These are phyloP conservation scores for Podaxis sp. DNA, from an alignment of 768 basidiomycete genomes.

Conservation along the genomic window DNA sequence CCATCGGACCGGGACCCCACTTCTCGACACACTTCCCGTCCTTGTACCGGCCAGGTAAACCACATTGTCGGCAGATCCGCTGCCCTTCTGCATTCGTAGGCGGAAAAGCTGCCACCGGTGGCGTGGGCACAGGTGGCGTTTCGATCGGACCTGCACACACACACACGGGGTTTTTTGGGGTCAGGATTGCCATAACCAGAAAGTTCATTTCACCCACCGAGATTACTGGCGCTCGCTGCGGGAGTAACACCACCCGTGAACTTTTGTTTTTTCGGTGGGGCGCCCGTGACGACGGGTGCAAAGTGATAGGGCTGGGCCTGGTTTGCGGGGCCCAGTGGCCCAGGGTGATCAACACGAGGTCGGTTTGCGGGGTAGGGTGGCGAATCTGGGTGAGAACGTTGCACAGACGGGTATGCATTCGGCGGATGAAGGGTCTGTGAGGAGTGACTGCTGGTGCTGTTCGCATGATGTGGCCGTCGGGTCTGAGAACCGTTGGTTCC, in stretches of 20 bases:
- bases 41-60: slow-evolving; percentile 70
- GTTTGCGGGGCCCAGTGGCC: slow-evolving; percentile 20
- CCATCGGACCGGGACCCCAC: slow-evolving; percentile 82
- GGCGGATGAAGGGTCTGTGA: neutral
- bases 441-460: neutral
- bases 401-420: slow-evolving; percentile 3
- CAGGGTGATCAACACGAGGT: slow-evolving; percentile 12
- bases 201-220: neutral
- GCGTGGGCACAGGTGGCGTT: slow-evolving; percentile 18
- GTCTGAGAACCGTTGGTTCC: slow-evolving; percentile 1
- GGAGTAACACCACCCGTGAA: slow-evolving; percentile 23
- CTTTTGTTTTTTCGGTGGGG: slow-evolving; percentile 65
- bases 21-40: slow-evolving; percentile 85
- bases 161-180: neutral
- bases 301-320: slow-evolving; percentile 50
- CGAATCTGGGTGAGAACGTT: slow-evolving; percentile 13
- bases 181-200: neutral
- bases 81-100: slow-evolving; percentile 60
- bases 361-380: slow-evolving; percentile 12
- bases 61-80: slow-evolving; percentile 74
- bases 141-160: slow-evolving; percentile 10
- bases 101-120: slow-evolving; percentile 30
- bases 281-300: slow-evolving; percentile 68
- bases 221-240: slow-evolving; percentile 13
- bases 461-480: neutral